These are phyloP conservation scores for Akanthomyces uredinophilus DNA, from an alignment of 2,329 filamentous ascomycete species.

Conservation along the genomic window DNA sequence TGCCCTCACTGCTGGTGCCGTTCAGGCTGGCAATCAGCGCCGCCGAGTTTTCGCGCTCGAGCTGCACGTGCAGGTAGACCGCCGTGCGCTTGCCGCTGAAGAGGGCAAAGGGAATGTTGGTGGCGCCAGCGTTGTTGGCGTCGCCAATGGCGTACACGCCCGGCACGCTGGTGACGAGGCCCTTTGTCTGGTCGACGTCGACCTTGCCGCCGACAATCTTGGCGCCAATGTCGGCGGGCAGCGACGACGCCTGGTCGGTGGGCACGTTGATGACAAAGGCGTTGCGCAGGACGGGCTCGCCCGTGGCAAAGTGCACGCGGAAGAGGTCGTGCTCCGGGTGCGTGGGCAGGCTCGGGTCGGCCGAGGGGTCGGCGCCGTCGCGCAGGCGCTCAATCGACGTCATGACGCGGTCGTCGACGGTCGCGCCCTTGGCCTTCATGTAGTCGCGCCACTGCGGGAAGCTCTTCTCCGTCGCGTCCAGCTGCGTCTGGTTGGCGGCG, in stretches of 20 bases:
- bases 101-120: constrained; percentile 57
- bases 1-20: neutral
- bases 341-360: constrained; percentile 37
- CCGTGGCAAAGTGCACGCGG: constrained; percentile 46
- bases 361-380: constrained; percentile 30
- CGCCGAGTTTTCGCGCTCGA: constrained; percentile 36
- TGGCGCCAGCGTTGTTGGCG: constrained; percentile 53
- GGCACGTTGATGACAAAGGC: constrained; percentile 49
- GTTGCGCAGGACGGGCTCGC: constrained; percentile 38
- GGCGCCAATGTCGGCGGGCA: constrained; percentile 46
- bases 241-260: constrained; percentile 40
- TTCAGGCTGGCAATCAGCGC: constrained; percentile 28
- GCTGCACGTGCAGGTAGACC: constrained; percentile 48
- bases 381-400: constrained; percentile 40
- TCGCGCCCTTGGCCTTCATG: constrained; percentile 45
- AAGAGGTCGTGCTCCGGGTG: constrained; percentile 51
- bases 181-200: constrained; percentile 34
- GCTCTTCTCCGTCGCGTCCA: constrained; percentile 33
- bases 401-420: constrained; percentile 53
- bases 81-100: constrained; percentile 54
- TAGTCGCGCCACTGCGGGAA: constrained; percentile 45
- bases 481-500: constrained; percentile 37
- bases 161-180: constrained; percentile 44
- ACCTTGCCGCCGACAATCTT: constrained; percentile 39
- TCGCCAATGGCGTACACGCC: constrained; percentile 57